Evolutionary conservation across 2,329 filamentous ascomycete genomes (phyloP), one percentile per base, ranked within the genome.

Genomic region (Stagonosporopsis cucurbitacearum): DNA sequence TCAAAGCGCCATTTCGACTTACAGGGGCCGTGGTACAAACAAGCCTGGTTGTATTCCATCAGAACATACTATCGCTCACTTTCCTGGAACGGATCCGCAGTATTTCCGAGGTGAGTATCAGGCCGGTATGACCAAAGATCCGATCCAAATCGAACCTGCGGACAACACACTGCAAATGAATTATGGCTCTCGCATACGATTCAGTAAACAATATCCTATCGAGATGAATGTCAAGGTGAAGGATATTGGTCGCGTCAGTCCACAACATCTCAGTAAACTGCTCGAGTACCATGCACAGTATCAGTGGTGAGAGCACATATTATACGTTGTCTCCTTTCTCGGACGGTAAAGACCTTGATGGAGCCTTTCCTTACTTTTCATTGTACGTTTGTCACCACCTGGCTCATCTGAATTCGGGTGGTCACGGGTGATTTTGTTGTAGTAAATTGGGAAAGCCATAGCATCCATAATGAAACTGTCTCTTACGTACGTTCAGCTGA

Each of bases 151-250:
- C 15, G 32, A 61, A 1, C 70, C 71, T 0, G 55, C 58, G 0
- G 56, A 58, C 15, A n/a, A 2, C 5, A 9, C 11, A 9, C 2
- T 20, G 2, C 19, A 22, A 3, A 32, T 45, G 26, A 25, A 25
- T 40, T 0, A 52, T 55, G 2, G 52, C 71, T 80, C 77, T 3
- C 70, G 77, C 2, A 53, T 80, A 3, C 75, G 77, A 15, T 78
- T 78, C 35, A 72, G 70, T 2, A 48, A 48, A 17, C 39, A 22
- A 0, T 64, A 76, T 57, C 75, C 74, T 0, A 73, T 81, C 26
- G 75, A 81, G 48, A 73, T 75, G 60, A 79, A 80, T 43, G 64
- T 78, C 35, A 79, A 76, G 52, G 75, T 79, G 5, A 75, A 76
- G 28, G 69, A 77, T 2, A 69, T 81, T n/a, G 79, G 79, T 0